Base-by-base conservation (phyloP, 2,329 filamentous ascomycete genomes). In the Coniochaeta sp. region DNA sequence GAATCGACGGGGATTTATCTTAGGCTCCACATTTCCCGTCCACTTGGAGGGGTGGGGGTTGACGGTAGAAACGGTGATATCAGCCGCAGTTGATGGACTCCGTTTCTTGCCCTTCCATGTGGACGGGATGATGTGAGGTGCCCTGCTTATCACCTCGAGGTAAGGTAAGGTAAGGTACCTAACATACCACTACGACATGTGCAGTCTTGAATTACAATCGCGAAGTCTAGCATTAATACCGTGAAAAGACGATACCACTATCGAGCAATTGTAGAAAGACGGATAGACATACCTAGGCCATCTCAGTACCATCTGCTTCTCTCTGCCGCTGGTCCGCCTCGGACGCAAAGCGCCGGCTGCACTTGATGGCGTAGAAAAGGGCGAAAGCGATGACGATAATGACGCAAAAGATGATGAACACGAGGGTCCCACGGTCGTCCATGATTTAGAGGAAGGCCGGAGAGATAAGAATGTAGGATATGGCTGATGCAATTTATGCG, bases 351-450 rank as follows among this genome's bases (percentile, higher is more conserved):
- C 28, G 12, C 6, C 60, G 50, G 57, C 71, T 63, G 17, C 65
- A 47, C 17, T 54, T 60, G 60, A 66, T 62, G 16, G 67, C 69
- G 36, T 65, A 64, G 60, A 66, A 72, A 56, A 60, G 43, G 2
- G 65, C 33, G 16, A 67, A 1, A 6, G 54, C 62, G 60, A 67
- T 57, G 47, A 65, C 47, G 1, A 63, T 16, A 52, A 70, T 54
- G 19, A 73, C 38, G 59, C 70, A 59, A 44, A 72, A 43, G 24
- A 76, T 62, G 1, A 68, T 61, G 8, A 74, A 40, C 22, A 67
- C 68, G 59, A 74, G 68, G 12, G 62, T 64, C 3, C 65, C 64
- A 63, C 70, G 70, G 24, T 61, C 61, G 34, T 64, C 59, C 65
- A 66, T 66, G 16, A 22, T 43, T 24, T 31, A 14, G 16, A 31